Evolutionary conservation across 805 yeast species (phyloP).

Genomic region (Nakazawaea wickerhamii): DNA sequence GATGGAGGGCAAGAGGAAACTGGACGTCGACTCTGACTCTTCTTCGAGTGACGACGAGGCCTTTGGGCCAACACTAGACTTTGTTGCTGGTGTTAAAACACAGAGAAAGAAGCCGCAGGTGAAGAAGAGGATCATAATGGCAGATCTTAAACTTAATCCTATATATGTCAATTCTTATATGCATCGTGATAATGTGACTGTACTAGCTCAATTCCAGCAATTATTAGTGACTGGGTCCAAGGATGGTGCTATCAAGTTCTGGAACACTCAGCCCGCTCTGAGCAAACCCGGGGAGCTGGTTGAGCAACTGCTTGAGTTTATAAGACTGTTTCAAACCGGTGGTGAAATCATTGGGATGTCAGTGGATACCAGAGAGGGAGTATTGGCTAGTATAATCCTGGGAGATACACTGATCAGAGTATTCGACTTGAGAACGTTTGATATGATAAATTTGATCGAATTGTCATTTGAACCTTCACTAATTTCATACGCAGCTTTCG

Average conservation of each 20-base stretch:
- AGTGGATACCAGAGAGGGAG: slow-evolving; percentile 19
- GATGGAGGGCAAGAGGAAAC: slow-evolving; percentile 4
- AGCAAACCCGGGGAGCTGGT: background rate
- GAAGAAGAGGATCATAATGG: background rate
- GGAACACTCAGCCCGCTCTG: slow-evolving; percentile 19
- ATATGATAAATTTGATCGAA: slow-evolving; percentile 29
- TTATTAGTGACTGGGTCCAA: slow-evolving; percentile 24
- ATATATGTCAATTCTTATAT: slow-evolving; percentile 12
- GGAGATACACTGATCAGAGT: slow-evolving; percentile 22
- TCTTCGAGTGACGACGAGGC: slow-evolving; percentile 7
- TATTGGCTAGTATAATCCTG: slow-evolving; percentile 23
- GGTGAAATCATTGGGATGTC: slow-evolving; percentile 15
- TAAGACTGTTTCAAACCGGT: slow-evolving; percentile 25
- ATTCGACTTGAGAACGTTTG: slow-evolving; percentile 30
- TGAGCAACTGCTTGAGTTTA: slow-evolving; percentile 24
- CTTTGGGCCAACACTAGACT: slow-evolving; percentile 7
- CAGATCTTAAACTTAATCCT: too few species aligned
- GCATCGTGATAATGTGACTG: slow-evolving; percentile 12
- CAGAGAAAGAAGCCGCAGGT: background rate
- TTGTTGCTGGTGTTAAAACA: background rate
- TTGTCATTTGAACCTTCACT: slow-evolving; percentile 22
- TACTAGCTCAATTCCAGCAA: background rate
- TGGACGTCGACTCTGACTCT: background rate
- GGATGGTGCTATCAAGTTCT: slow-evolving; percentile 31
- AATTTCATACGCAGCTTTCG: slow-evolving; percentile 18